phyloP scores from a whole-genome alignment of 2,329 filamentous ascomycete genomes.

The Cladosporium sp. region DNA sequence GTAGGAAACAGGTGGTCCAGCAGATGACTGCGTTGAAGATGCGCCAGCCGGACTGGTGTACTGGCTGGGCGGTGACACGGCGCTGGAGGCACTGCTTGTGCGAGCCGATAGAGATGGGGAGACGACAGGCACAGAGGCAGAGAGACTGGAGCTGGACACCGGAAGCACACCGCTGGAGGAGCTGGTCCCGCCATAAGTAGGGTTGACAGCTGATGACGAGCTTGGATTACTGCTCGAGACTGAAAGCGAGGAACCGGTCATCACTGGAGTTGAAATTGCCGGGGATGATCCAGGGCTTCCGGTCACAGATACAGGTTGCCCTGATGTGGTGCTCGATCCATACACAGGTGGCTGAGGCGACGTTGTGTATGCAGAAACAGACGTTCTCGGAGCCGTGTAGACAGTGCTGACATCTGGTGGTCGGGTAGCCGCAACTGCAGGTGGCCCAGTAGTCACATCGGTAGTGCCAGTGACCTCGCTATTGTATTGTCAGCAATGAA shows the following conservation, averaged over 20 bases:
- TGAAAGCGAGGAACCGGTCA: not conserved
- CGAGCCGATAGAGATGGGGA: not conserved
- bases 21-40: not conserved
- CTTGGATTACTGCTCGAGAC: not conserved
- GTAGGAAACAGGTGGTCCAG: conserved; percentile 6
- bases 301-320: not conserved
- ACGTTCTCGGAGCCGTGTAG: conserved; percentile 21
- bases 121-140: not conserved
- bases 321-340: conserved; percentile 9
- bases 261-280: conserved; percentile 1
- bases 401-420: conserved; percentile 23
- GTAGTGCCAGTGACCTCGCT: conserved; percentile 27
- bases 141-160: not conserved
- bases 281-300: conserved; percentile 11
- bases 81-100: not conserved
- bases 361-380: conserved; percentile 12
- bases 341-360: conserved; percentile 12
- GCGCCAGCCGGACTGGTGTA: conserved; percentile 5
- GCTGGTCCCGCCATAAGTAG: not conserved
- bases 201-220: not conserved
- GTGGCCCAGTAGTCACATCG: conserved; percentile 21
- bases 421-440: conserved; percentile 21
- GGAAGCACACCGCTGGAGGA: not conserved
- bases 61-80: not conserved
- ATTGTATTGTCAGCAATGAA: not conserved